Evolutionary conservation across 129 eudicot species (phyloP).

Genomic region (Lonicera japonica): DNA sequence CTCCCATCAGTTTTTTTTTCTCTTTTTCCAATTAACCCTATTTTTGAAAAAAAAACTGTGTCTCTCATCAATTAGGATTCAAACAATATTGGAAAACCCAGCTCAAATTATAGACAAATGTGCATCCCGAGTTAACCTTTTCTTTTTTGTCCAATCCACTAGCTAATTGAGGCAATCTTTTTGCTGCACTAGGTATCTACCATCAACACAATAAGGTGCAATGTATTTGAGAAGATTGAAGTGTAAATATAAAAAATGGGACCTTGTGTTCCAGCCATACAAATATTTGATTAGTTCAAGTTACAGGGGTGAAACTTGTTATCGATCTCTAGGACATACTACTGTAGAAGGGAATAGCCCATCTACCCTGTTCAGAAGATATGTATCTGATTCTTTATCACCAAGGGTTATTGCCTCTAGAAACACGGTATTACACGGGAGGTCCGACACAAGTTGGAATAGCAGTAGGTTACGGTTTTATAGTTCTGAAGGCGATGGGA

Average conservation of each 20-base stretch:
- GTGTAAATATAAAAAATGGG: constrained; percentile 56
- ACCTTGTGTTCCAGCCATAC: constrained; percentile 40
- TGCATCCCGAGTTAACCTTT: no score
- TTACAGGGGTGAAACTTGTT: constrained; percentile 16
- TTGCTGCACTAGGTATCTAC: constrained; percentile 14
- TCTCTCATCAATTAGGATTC: no score
- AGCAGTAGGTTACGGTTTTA: constrained; percentile 37
- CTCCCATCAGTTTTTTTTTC: no score
- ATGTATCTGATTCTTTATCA: constrained; percentile 29
- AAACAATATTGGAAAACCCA: no score
- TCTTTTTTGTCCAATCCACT: no score
- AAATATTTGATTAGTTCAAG: constrained; percentile 34
- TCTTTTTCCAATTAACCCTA: no score
- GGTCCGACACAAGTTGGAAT: constrained; percentile 29
- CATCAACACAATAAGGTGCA: constrained; percentile 22
- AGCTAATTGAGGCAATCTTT: constrained; percentile 8
- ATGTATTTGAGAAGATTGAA: constrained; percentile 76
- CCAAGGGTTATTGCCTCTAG: constrained; percentile 18
- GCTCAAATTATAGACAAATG: no score
- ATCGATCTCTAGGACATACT: constrained; percentile 17
- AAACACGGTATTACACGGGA: constrained; percentile 19
- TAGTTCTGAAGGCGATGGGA: constrained; percentile 85
- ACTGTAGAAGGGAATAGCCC: constrained; percentile 8
- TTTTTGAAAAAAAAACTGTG: no score
- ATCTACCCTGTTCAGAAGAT: constrained; percentile 34